These are phyloP conservation scores for Adansonia madagascariensis DNA, from an alignment of 441 rosid species.

Conservation along the genomic window DNA sequence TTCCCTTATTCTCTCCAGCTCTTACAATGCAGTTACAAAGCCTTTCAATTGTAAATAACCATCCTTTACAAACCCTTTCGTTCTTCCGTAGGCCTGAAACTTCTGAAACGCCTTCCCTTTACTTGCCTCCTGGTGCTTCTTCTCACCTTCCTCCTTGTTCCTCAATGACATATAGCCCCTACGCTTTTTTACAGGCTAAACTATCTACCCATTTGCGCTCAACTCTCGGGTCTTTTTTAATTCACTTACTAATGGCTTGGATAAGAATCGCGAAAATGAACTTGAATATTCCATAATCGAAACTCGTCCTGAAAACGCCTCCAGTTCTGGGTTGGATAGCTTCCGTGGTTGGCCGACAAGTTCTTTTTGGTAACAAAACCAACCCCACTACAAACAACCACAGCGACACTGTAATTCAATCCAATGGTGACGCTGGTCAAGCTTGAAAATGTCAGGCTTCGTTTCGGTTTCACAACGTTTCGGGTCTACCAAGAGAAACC, in stretches of 20 bases:
- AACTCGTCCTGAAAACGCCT: conserved; percentile 9
- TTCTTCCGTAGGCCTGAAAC: neutral
- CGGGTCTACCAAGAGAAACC: conserved; percentile 11
- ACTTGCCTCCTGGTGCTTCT: too few relatives aligned
- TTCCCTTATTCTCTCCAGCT: neutral
- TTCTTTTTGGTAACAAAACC: conserved; percentile 52
- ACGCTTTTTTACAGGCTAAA: conserved; percentile 10
- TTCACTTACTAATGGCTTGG: too few relatives aligned
- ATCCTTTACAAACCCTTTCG: conserved; percentile 9
- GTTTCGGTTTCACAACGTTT: conserved; percentile 22
- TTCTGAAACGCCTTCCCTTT: conserved; percentile 14
- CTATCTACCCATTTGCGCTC: conserved; percentile 16
- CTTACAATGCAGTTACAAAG: conserved; percentile 27
- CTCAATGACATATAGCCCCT: neutral
- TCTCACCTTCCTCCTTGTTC: neutral
- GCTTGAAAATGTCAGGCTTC: neutral
- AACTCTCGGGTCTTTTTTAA: conserved; percentile 15
- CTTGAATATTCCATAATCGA: neutral
- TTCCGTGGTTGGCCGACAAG: conserved; percentile 71
- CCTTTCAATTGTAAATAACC: conserved; percentile 20
- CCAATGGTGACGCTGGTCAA: neutral
- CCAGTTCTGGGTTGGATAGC: conserved; percentile 76
- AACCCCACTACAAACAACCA: neutral
- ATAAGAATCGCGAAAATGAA: neutral
- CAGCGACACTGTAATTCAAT: neutral